These are phyloP conservation scores for Cudoniella acicularis DNA, from an alignment of 495 filamentous ascomycete genomes.

Conservation along the genomic window DNA sequence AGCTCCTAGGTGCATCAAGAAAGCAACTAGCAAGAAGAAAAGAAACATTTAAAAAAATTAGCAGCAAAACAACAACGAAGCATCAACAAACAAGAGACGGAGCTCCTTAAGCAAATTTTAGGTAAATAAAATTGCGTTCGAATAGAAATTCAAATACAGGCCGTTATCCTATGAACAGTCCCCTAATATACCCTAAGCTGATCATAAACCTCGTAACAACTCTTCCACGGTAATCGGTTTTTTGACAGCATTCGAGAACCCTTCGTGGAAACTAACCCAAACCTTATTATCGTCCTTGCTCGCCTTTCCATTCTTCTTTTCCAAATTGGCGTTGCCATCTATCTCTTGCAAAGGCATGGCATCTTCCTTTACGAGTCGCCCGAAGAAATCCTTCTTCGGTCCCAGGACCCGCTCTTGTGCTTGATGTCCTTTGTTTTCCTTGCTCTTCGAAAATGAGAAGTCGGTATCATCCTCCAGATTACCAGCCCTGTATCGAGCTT, in stretches of 20 bases:
- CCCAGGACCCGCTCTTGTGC: conserved; percentile 24
- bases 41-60: background rate
- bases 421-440: conserved; percentile 34
- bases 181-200: background rate
- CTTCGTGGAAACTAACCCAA: conserved; percentile 94
- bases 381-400: conserved; percentile 88
- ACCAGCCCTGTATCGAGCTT: conserved; percentile 48
- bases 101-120: background rate
- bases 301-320: conserved; percentile 28
- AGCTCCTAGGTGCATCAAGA: too few species aligned
- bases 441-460: conserved; percentile 32
- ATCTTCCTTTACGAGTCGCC: conserved; percentile 49
- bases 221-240: conserved; percentile 88
- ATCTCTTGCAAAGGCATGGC: conserved; percentile 29
- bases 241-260: conserved; percentile 92
- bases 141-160: too few species aligned
- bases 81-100: background rate
- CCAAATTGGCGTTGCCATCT: conserved; percentile 30
- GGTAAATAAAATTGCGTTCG: too few species aligned
- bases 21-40: background rate
- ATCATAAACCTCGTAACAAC: conserved; percentile 63
- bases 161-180: too few species aligned
- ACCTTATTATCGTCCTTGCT: conserved; percentile 55
- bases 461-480: conserved; percentile 27
- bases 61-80: background rate